A percentile compares a stretch with the other conserved stretches of the same genome.
Evolutionary conservation across 2,329 filamentous ascomycete genomes (phyloP).

Genomic region (Aspergillus pseudotamarii): DNA sequence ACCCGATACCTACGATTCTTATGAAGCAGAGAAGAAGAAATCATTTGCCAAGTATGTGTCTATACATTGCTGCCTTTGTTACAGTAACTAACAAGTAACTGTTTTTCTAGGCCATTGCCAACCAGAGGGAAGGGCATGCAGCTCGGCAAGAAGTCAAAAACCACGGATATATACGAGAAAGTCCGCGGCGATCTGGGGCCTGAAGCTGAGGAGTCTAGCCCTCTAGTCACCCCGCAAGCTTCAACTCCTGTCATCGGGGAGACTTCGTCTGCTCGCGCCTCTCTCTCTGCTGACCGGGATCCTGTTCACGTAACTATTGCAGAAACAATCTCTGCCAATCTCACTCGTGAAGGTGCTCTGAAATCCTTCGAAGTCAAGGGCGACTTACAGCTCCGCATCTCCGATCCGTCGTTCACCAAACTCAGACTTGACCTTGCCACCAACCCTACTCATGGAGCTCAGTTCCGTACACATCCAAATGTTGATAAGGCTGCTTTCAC

Average conservation of each 20-base stretch:
- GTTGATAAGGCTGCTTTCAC: slow-evolving; percentile 90
- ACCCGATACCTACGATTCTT: slow-evolving; percentile 85
- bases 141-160: slow-evolving; percentile 97
- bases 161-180: slow-evolving; percentile 94
- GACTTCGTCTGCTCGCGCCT: slow-evolving; percentile 58
- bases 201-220: slow-evolving; percentile 73
- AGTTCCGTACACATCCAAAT: slow-evolving; percentile 95
- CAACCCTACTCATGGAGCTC: slow-evolving; percentile 76
- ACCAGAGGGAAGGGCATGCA: slow-evolving; percentile 98
- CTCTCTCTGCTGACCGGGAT: slow-evolving; percentile 74
- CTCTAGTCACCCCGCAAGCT: slow-evolving; percentile 66
- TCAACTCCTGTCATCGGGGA: slow-evolving; percentile 56
- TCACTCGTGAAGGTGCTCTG: slow-evolving; percentile 84
- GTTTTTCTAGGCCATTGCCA: slow-evolving; percentile 54
- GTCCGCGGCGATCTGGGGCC: slow-evolving; percentile 89
- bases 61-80: not conserved
- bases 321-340: slow-evolving; percentile 85
- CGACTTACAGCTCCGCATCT: slow-evolving; percentile 87
- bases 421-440: slow-evolving; percentile 81
- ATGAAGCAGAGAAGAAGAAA: slow-evolving; percentile 98
- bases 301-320: slow-evolving; percentile 85
- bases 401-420: slow-evolving; percentile 86
- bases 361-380: slow-evolving; percentile 88
- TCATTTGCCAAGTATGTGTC: slow-evolving; percentile 70
- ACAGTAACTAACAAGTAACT: slow-evolving; percentile 35